phyloP scores from a whole-genome alignment of 805 yeast genomes.

The Cyberlindnera euphorbiiphila region DNA sequence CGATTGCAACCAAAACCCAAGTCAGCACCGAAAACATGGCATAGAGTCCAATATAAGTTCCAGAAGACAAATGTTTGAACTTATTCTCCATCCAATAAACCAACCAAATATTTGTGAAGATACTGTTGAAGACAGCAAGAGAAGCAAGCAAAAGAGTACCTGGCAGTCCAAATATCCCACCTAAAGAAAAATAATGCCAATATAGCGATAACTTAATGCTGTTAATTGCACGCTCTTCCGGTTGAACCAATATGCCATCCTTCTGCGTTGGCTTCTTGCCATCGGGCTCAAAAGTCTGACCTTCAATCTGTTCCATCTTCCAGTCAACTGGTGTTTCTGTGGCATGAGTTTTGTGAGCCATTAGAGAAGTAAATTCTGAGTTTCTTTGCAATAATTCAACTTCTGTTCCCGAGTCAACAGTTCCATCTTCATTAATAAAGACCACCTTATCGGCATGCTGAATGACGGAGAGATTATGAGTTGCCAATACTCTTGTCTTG shows the following conservation, averaged over 20 bases:
- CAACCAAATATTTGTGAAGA: slow-evolving; percentile 69
- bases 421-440: slow-evolving; percentile 57
- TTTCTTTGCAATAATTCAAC: slow-evolving; percentile 45
- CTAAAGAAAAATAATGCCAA: slow-evolving; percentile 30
- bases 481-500: slow-evolving; percentile 71
- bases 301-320: neutral
- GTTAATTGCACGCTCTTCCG: slow-evolving; percentile 37
- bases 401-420: slow-evolving; percentile 58
- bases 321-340: neutral
- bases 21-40: slow-evolving; percentile 52
- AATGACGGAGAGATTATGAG: slow-evolving; percentile 74
- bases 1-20: slow-evolving; percentile 24
- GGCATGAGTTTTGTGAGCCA: slow-evolving; percentile 33
- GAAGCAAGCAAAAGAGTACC: slow-evolving; percentile 8
- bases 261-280: neutral
- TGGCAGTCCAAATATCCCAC: slow-evolving; percentile 43
- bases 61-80: slow-evolving; percentile 40
- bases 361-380: slow-evolving; percentile 43
- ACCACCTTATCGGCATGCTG: slow-evolving; percentile 63
- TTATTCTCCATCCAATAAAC: slow-evolving; percentile 66
- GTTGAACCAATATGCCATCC: slow-evolving; percentile 14
- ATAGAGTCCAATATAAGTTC: slow-evolving; percentile 62
- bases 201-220: slow-evolving; percentile 33
- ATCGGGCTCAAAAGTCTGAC: neutral
- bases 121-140: slow-evolving; percentile 47